Conservation (phyloP, 441 rosid genomes). For the Flueggea neowawraea region DNA sequence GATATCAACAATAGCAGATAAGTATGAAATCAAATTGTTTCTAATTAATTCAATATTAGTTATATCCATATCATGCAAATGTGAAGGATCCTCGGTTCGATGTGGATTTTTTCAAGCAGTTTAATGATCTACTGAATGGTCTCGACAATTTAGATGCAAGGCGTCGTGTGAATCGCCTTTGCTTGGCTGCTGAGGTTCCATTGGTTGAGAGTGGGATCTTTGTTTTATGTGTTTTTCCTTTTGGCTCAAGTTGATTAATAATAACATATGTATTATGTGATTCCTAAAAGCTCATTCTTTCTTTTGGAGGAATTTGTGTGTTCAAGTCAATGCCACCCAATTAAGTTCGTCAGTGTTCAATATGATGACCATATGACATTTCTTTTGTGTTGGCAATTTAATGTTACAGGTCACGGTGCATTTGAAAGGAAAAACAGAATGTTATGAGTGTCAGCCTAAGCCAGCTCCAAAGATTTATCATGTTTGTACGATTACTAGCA, state of each 20-base stretch:
- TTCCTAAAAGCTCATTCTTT: too few species aligned
- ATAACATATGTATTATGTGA: too few species aligned
- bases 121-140: conserved; percentile 91
- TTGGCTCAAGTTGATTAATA: too few species aligned
- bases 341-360: too few species aligned
- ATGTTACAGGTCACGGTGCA: conserved; percentile 81
- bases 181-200: conserved; percentile 95
- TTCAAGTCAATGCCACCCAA: too few species aligned
- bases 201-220: conserved; percentile 98
- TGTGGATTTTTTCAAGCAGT: conserved; percentile 89
- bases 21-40: too few species aligned
- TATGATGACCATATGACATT: too few species aligned
- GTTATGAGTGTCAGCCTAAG: conserved; percentile 95
- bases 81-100: conserved; percentile 79
- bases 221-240: conserved; percentile 14
- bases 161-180: conserved; percentile 95
- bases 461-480: conserved; percentile 98
- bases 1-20: too few species aligned
- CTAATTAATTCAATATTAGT: too few species aligned
- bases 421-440: conserved; percentile 88
- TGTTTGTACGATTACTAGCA: conserved; percentile 97
- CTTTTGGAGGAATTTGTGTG: too few species aligned
- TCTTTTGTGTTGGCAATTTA: not conserved
- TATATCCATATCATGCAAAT: conserved; percentile 91
- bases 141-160: conserved; percentile 97